A percentile compares a stretch with the other conserved stretches of the same genome.
Evolutionary conservation across 441 rosid species (phyloP).

Genomic region (Corymbia calophylla): DNA sequence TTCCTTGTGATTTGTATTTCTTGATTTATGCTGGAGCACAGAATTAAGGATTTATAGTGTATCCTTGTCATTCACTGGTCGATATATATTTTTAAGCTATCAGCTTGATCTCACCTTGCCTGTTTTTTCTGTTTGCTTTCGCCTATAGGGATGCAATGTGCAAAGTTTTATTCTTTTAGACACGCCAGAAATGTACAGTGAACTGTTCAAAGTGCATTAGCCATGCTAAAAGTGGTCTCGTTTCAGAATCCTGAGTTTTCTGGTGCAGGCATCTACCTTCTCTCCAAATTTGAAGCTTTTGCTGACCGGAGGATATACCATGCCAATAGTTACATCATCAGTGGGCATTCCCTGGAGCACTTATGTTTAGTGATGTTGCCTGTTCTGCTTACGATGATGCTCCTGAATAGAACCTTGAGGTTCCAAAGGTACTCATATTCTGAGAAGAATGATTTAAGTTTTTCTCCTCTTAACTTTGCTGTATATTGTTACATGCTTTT

Average conservation of each 20-base stretch:
- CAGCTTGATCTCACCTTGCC: not conserved
- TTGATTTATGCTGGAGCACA: not conserved
- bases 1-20: not conserved
- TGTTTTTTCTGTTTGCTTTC: not conserved
- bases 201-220: not conserved
- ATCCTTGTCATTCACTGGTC: not conserved
- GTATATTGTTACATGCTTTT: not conserved
- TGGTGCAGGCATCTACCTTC: slow-evolving; percentile 39
- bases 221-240: not conserved
- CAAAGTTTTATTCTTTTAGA: not conserved
- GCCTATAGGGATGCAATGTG: not conserved
- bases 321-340: slow-evolving; percentile 42
- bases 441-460: not conserved
- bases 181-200: not conserved
- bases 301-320: slow-evolving; percentile 58
- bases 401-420: slow-evolving; percentile 45
- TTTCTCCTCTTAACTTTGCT: not conserved
- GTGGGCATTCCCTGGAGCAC: slow-evolving; percentile 79
- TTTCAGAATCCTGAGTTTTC: not conserved
- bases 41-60: not conserved
- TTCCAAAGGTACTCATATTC: slow-evolving; percentile 46
- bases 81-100: not conserved
- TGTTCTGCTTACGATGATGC: slow-evolving; percentile 58
- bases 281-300: slow-evolving; percentile 52
- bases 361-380: slow-evolving; percentile 49